These are phyloP conservation scores for Apiospora arundinis DNA, from an alignment of 2,329 filamentous ascomycete genomes.

Conservation along the genomic window DNA sequence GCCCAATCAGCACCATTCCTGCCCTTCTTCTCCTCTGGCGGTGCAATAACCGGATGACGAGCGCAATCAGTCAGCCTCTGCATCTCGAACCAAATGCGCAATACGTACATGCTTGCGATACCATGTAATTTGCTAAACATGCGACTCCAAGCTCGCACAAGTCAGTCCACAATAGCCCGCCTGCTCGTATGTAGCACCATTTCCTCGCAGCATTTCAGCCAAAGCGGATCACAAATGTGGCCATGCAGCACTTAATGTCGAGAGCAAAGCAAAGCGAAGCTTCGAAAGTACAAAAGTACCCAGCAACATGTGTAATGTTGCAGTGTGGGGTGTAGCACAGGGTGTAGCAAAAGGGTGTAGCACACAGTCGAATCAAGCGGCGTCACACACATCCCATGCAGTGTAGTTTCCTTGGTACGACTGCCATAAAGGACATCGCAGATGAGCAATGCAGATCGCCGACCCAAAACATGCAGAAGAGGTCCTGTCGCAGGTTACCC, in stretches of 20 bases:
- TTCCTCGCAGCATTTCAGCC: background rate
- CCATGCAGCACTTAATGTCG: background rate
- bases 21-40: background rate
- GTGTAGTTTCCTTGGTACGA: constrained; percentile 8
- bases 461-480: constrained; percentile 13
- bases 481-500: constrained; percentile 6
- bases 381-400: constrained; percentile 1
- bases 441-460: constrained; percentile 10
- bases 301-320: background rate
- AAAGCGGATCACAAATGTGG: background rate
- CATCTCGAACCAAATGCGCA: background rate
- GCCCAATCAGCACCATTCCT: background rate
- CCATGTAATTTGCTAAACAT: background rate
- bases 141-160: background rate
- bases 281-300: background rate
- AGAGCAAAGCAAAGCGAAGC: background rate
- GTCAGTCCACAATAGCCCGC: no score
- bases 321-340: background rate
- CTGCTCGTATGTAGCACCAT: background rate
- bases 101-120: background rate
- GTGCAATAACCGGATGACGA: background rate
- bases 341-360: background rate
- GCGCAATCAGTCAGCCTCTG: background rate
- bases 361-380: background rate
- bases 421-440: constrained; percentile 4